Conservation (phyloP, 306 rosid species). For the Ammopiptanthus mongolicus region DNA sequence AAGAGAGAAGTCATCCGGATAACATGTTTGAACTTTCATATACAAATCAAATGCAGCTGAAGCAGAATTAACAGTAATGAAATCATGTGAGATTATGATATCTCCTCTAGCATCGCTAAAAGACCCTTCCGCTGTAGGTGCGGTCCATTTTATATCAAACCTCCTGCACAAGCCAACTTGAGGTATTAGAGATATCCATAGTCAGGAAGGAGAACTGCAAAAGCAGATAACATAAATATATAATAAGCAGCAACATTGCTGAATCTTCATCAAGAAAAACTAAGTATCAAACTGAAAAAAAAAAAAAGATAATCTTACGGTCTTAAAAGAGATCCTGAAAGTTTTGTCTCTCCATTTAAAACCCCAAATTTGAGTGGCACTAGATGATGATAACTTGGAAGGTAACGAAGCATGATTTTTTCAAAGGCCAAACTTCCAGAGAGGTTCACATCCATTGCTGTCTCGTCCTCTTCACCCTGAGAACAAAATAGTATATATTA, state of each 20-base stretch:
- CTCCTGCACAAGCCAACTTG: constrained; percentile 46
- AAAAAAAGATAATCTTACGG: constrained; percentile 59
- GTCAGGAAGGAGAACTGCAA: not conserved
- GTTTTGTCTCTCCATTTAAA: constrained; percentile 72
- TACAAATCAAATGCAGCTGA: constrained; percentile 79
- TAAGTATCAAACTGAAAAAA: constrained; percentile 5
- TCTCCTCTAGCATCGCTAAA: constrained; percentile 90
- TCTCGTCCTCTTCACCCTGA: constrained; percentile 87
- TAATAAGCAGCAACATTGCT: constrained; percentile 15
- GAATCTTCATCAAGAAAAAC: constrained; percentile 5
- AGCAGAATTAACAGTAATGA: constrained; percentile 57
- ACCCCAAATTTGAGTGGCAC: constrained; percentile 70
- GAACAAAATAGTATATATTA: constrained; percentile 20
- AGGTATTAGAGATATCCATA: constrained; percentile 24
- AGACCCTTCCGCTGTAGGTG: constrained; percentile 81
- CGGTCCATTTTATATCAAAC: constrained; percentile 87
- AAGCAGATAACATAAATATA: constrained; percentile 16
- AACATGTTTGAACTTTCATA: constrained; percentile 63
- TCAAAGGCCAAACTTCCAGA: constrained; percentile 82
- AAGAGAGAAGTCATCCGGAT: constrained; percentile 40
- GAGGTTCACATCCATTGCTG: constrained; percentile 79
- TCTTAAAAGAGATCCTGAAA: constrained; percentile 77
- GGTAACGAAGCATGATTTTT: constrained; percentile 64
- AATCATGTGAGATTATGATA: constrained; percentile 71
- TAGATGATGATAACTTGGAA: constrained; percentile 56